Evolutionary conservation across 2,329 filamentous ascomycete genomes (phyloP), one percentile per base, ranked within the genome.

Genomic region (Penicillium sp.): DNA sequence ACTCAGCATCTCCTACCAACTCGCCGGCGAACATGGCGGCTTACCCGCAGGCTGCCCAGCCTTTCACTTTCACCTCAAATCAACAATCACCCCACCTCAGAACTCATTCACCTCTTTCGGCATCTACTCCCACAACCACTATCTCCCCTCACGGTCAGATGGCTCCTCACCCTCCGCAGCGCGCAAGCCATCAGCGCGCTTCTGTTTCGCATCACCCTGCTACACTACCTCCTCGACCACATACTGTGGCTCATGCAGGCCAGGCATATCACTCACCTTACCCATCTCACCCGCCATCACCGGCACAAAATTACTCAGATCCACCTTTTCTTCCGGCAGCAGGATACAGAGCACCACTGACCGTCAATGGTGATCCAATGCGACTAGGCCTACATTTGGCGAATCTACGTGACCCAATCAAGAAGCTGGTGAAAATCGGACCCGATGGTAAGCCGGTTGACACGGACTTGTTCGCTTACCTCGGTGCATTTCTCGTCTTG

Each of bases 321-420:
- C 24, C 34, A 9, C 31, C 50, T 11, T 44, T 65, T 2, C 34
- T 65, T 5, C 62, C 62, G 1, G 18, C 47, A n/a, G n/a, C 36
- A 13, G 55, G 53, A 9, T 49, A 60, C 27, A 51, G 49, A 43
- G 45, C 56, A 2, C 60, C 62, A 10, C 50, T 54, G 29, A 55
- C 56, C 8, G 52, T 66, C n/a, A 52, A 52, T 6, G 47, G 51
- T 13, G 53, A 60, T 44, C 62, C 62, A 11, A 48, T 52, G 43
- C 57, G 54, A 18, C 34, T 63, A 4, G 57, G 54, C 6, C 72
- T 87, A 7, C 86, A 88, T 62, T 83, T 86, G 68, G 79, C 80
- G 43, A 76, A 84, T 63, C 72, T 86, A 27, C 78, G 79, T 22
- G 84, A 81, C 59, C 84, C 84, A 4, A 59, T 75, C 1, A 74